Conservation (phyloP, 2,329 filamentous ascomycete genomes). For the Exophiala dermatitidis region DNA sequence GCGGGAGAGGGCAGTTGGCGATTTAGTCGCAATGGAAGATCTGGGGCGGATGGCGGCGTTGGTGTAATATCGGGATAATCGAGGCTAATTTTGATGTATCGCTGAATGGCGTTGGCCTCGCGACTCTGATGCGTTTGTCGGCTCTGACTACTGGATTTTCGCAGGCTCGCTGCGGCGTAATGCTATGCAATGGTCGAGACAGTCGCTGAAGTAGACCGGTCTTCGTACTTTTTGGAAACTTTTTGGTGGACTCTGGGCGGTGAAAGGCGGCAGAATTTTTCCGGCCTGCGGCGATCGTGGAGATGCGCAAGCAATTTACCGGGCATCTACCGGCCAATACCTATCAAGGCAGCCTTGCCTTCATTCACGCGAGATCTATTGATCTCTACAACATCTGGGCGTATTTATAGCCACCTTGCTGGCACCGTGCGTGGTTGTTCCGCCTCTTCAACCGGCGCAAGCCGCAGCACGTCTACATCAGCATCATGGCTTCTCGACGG, state of each 20-base stretch:
- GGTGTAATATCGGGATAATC: too few species aligned
- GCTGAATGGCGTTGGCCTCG: too few species aligned
- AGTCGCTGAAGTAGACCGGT: neutral
- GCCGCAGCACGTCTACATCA: neutral
- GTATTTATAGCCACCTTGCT: too few species aligned
- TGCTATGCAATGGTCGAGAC: neutral
- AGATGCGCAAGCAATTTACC: neutral
- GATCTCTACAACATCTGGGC: too few species aligned
- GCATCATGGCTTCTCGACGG: slow-evolving; percentile 58
- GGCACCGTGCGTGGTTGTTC: neutral
- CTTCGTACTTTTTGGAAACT: slow-evolving; percentile 7
- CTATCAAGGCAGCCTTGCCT: too few species aligned
- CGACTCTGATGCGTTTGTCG: too few species aligned
- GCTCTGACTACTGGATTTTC: too few species aligned
- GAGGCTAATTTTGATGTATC: too few species aligned
- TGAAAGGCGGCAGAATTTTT: slow-evolving; percentile 14
- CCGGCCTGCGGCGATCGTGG: neutral
- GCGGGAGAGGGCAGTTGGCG: neutral
- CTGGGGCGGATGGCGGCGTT: too few species aligned
- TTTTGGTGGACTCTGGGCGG: slow-evolving; percentile 8
- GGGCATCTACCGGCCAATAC: too few species aligned
- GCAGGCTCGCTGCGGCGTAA: too few species aligned
- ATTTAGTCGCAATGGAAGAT: neutral
- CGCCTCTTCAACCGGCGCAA: neutral
- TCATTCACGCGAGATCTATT: too few species aligned